Evolutionary conservation across 2,329 filamentous ascomycete species (phyloP).

Genomic region (Reticulascus tulasneorum): DNA sequence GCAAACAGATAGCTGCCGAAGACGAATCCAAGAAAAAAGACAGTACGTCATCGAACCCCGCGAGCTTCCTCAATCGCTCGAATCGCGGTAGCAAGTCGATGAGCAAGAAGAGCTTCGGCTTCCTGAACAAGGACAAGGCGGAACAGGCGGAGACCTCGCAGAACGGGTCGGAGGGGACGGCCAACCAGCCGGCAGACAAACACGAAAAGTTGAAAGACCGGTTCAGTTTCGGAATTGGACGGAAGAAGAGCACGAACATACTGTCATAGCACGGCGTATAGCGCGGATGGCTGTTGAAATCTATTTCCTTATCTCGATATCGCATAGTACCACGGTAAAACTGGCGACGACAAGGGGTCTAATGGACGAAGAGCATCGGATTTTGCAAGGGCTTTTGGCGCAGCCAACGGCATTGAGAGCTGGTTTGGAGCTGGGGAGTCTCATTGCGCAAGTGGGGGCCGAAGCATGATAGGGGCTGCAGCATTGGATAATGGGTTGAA

Average conservation of each 20-base stretch:
- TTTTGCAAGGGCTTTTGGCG: too few species aligned
- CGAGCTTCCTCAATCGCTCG: conserved; percentile 59
- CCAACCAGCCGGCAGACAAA: conserved; percentile 32
- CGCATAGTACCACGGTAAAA: too few species aligned
- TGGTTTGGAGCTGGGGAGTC: too few species aligned
- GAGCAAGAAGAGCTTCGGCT: conserved; percentile 69
- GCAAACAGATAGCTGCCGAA: conserved; percentile 57
- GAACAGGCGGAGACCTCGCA: conserved; percentile 28
- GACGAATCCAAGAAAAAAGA: conserved; percentile 37
- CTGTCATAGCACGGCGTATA: conserved; percentile 7
- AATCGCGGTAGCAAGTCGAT: conserved; percentile 74
- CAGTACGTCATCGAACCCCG: conserved; percentile 32
- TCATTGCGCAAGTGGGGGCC: too few species aligned
- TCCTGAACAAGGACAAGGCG: conserved; percentile 52
- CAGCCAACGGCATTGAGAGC: too few species aligned
- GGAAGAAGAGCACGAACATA: conserved; percentile 64
- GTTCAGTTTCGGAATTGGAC: conserved; percentile 63
- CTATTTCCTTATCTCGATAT: too few species aligned
- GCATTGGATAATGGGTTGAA: too few species aligned
- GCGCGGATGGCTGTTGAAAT: too few species aligned
- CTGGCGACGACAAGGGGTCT: too few species aligned
- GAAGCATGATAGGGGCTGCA: too few species aligned
- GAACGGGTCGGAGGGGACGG: conserved; percentile 20
- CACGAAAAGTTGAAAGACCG: conserved; percentile 56
- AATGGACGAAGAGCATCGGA: too few species aligned